phyloP scores from a whole-genome alignment of 768 basidiomycete genomes.

The Trametes elegans region DNA sequence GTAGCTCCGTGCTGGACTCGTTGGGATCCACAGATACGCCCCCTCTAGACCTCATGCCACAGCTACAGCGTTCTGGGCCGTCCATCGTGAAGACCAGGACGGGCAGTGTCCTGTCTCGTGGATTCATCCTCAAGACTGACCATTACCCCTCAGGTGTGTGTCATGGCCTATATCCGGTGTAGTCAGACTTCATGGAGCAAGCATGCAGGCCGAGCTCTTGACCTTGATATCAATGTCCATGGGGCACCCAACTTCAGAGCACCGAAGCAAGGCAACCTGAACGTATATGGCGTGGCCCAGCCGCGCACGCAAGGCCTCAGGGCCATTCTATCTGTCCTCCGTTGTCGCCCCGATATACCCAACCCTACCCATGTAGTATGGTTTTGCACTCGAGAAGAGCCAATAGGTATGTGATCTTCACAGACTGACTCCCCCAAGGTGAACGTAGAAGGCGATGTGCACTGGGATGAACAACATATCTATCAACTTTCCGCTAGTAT shows the following conservation, averaged over 20 bases:
- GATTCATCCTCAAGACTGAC: conserved; percentile 95
- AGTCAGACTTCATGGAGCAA: background rate
- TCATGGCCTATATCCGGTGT: background rate
- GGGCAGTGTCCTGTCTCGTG: conserved; percentile 82
- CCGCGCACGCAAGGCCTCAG: conserved; percentile 90
- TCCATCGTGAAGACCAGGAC: conserved; percentile 80
- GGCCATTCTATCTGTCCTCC: conserved; percentile 83
- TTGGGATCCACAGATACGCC: conserved; percentile 8
- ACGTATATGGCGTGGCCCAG: conserved; percentile 95
- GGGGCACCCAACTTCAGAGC: conserved; percentile 96
- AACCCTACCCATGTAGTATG: conserved; percentile 81
- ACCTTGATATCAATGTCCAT: conserved; percentile 87
- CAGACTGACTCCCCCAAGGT: background rate
- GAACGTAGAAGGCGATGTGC: background rate
- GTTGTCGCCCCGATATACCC: conserved; percentile 62
- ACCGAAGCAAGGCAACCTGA: conserved; percentile 72
- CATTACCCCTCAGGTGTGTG: conserved; percentile 67
- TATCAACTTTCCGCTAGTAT: background rate
- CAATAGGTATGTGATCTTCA: conserved; percentile 60
- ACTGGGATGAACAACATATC: background rate
- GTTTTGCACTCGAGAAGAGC: conserved; percentile 97
- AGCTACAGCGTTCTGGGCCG: conserved; percentile 62
- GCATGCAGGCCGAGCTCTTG: conserved; percentile 72
- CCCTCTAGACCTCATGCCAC: conserved; percentile 59
- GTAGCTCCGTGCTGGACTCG: conserved; percentile 10